Base-by-base conservation (phyloP, 2,329 filamentous ascomycete species). In the Fusarium incarnatum region DNA sequence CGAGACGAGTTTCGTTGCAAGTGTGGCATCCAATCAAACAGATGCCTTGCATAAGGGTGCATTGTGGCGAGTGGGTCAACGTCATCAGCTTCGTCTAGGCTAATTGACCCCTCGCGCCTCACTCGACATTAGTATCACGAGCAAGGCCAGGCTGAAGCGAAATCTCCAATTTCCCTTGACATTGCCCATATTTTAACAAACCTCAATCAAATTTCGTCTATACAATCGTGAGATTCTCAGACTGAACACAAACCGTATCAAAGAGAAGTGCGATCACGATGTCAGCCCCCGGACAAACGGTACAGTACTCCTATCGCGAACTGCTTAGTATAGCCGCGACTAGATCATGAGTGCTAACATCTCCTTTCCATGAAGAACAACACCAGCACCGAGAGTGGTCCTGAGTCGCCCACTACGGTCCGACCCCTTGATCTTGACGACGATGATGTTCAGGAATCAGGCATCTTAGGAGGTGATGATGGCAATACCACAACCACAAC, bases 351-450 rank as follows among this genome's bases (percentile, higher is more conserved):
- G 30, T 42, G 57, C 76, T 77, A 66, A 78, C 69, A 57, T 54
- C 45, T 30, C 30, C 49, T 58, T 67, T 56, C 47, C n/a, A 47
- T 53, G 16, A 68, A 87, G 82, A 81, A 76, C 73, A 88, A 87
- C 73, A 75, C 77, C 41, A 77, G 79, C 37, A 75, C 77, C 30
- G 79, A 81, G 57, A 78, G 78, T 56, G 84, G 79, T 64, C 86
- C 89, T 40, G 89, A 91, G 80, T 91, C 89, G 48, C 89, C 89
- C 12, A 91, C 89, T 13, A 91, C 89, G 46, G 89, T 85, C 56
- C 82, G 85, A 73, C 89, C 89, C 10, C 83, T 91, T 76, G 89
- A 91, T 67, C 86, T 91, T 82, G 89, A 92, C 76, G 90, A 92
- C 82, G 89, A 92, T 74, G 90, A 91, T 75, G 80, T 88, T 54